Evolutionary conservation across 2,329 filamentous ascomycete genomes (phyloP), one percentile per base, ranked within the genome.

Genomic region (Scleromitrula shiraiana): DNA sequence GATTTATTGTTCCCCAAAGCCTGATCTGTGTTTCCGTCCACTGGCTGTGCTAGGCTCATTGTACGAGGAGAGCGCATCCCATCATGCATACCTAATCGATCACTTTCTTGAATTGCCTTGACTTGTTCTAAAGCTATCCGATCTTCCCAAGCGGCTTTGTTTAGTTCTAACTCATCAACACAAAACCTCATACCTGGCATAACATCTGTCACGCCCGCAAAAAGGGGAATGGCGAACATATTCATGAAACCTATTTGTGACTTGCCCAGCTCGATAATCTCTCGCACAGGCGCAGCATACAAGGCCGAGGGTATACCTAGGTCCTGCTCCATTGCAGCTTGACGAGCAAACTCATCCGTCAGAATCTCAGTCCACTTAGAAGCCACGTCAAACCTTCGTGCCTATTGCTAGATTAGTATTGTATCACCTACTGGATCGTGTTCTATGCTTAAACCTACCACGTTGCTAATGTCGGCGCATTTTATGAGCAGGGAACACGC

Each of bases 391-490:
- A 93, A 90, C 49, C 82, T 84, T 49, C 93, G 82, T 46, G 90
- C 89, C 86, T 91, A 54, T n/a, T 45, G 26, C 3, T 5, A 41
- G 15, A 57, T 61, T 43, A 63, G 58, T 41, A 37, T 65, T 60
- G 26, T 7, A 14, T 7, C 14, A 29, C 15, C 9, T 12, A 41
- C 32, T 19, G 5, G 8, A 2, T n/a, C 9, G 27, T 14, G 6
- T 20, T 8, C 41, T n/a, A n/a, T n/a, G n/a, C 10, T 1, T 9
- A 26, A 29, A 83, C 86, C 66, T 76, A 91, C 87, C 65, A 97
- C 93, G 64, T 98, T 98, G 70, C 91, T 96, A 62, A 98, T 97
- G 66, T 98, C 93, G 32, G 93, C 93, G 64, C 93, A 97, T 66
- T 98, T 98, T 69, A 98, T 96, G 50, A 98, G 71, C 49, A 98